Percentiles rank a stretch among this genome's conserved stretches.
phyloP scores from a whole-genome alignment of 345 rosid genomes.

The Carallia brachiata region DNA sequence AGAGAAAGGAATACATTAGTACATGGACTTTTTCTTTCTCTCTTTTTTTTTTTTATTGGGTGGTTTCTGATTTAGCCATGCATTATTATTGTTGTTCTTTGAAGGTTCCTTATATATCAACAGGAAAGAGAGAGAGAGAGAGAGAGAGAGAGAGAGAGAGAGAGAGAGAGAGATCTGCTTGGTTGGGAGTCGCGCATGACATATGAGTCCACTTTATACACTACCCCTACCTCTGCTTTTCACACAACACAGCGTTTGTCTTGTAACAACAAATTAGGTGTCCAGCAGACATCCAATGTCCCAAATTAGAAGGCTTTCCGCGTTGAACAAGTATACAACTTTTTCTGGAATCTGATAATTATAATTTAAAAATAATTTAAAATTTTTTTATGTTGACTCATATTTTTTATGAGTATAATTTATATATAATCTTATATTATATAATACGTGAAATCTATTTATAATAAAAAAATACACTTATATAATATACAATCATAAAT shows the following conservation, averaged over 20 bases:
- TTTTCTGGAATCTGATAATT: not conserved
- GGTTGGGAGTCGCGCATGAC: constrained; percentile 29
- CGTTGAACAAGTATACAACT: not conserved
- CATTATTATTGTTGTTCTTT: constrained; percentile 14
- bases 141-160: not conserved
- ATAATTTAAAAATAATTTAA: no score
- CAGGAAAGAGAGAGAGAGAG: not conserved
- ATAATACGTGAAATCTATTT: no score
- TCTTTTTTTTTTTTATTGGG: not conserved
- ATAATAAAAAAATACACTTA: no score
- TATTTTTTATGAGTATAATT: no score
- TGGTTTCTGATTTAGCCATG: constrained; percentile 30
- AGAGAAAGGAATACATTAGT: not conserved
- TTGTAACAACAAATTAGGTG: not conserved
- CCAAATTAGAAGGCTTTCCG: constrained; percentile 6
- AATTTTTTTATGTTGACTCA: no score
- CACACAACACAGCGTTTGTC: constrained; percentile 22
- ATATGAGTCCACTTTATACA: constrained; percentile 46
- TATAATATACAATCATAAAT: no score
- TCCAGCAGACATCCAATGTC: not conserved
- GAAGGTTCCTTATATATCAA: constrained; percentile 32
- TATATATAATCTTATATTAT: no score
- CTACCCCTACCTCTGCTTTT: constrained; percentile 27
- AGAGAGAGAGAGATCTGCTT: not conserved
- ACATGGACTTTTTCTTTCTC: not conserved